A percentile compares a stretch with the other conserved stretches of the same genome.
These are phyloP conservation scores for Saccharomycopsis oosterbeekiorum DNA, from an alignment of 805 yeast genomes.

Conservation along the genomic window DNA sequence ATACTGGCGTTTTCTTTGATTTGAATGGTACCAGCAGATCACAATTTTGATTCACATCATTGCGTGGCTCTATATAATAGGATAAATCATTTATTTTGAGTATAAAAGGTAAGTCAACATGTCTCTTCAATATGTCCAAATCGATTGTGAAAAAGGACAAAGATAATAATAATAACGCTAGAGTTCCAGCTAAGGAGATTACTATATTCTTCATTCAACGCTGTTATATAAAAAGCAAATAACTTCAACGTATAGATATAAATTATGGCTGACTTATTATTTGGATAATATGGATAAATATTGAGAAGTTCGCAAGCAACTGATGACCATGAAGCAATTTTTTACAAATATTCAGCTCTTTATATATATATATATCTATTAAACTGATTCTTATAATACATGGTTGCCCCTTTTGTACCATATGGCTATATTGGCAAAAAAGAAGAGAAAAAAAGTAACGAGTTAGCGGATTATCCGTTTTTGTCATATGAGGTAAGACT, in stretches of 20 bases:
- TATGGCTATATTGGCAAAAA: background rate
- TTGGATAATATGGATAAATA: too few relatives aligned
- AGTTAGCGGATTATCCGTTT: background rate
- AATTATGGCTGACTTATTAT: too few relatives aligned
- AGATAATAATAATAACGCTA: background rate
- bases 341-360: too few relatives aligned
- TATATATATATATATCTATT: too few relatives aligned
- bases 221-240: background rate
- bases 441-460: background rate
- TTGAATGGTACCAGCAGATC: background rate
- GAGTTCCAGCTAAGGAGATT: background rate
- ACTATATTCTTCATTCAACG: background rate
- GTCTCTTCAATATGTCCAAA: background rate
- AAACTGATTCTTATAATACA: too few relatives aligned
- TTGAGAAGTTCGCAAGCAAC: too few relatives aligned
- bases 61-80: background rate
- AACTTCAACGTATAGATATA: too few relatives aligned
- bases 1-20: conserved; percentile 11
- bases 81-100: background rate
- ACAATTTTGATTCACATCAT: background rate
- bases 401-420: too few relatives aligned
- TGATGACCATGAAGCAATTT: too few relatives aligned
- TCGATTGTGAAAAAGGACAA: background rate
- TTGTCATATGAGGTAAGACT: background rate
- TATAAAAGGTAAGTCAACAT: background rate